Evolutionary conservation across 768 basidiomycete species (phyloP), one percentile per base, ranked within the genome.

Genomic region (Infundibulicybe gibba): DNA sequence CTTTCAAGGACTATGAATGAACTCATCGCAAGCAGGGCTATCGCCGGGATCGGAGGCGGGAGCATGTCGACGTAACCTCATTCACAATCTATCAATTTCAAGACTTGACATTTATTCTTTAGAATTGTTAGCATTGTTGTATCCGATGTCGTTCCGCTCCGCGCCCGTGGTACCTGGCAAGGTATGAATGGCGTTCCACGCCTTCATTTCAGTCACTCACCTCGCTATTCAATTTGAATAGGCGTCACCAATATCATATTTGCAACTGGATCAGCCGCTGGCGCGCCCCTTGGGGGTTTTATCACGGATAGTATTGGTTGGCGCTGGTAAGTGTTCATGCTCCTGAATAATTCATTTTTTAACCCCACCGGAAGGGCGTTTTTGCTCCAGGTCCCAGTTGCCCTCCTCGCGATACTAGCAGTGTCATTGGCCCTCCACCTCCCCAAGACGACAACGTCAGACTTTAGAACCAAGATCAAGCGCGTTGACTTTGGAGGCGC

Each of bases 111-210:
- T 30, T 45, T 11, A 47, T 13, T 43, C 8, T 3, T 15, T 54
- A 83, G 81, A 2, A 65, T 85, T 21, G 77, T 76, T 13, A 79
- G 77, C 45, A 85, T 87, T 45, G 75, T 85, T 33, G 72, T 85
- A 62, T 83, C 81, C 3, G 85, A 85, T 51, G 66, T 85, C 14
- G 76, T 84, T 1, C 80, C 83, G 0, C 66, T 85, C 40, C 71
- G 83, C 2, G 71, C 71, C 17, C 69, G 83, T 43, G 85, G 85
- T 19, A 84, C 81, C 14, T 83, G 81, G 76, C 83, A 85, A 76
- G 84, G 81, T 73, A 19, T 5, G 58, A 38, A 25, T 8, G 25
- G 8, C 25, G 25, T 25, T 25, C 49, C 1, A 17, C 20, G 11
- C 12, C 34, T 25, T 8, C 25, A 25, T 25, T 25, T 25, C 25